phyloP scores from a whole-genome alignment of 106 monocot genomes.

The Posidonia australis region DNA sequence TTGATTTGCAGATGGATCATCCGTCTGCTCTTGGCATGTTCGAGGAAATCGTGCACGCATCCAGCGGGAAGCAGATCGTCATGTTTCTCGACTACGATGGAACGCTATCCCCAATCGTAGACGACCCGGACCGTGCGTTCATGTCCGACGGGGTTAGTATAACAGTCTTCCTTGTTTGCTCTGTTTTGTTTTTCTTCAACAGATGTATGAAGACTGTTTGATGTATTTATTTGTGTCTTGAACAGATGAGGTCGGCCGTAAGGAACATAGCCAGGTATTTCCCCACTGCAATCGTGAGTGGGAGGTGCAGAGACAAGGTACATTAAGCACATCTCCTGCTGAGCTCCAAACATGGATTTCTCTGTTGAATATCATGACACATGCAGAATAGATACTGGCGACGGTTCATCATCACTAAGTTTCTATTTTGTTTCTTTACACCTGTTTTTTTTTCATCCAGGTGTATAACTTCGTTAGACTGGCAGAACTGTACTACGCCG shows the following conservation, averaged over 20 bases:
- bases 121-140: slow-evolving; percentile 48
- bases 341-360: background rate
- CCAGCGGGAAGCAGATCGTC: slow-evolving; percentile 42
- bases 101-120: slow-evolving; percentile 53
- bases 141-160: slow-evolving; percentile 40
- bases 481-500: slow-evolving; percentile 68
- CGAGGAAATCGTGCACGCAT: slow-evolving; percentile 23
- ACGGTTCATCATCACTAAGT: no score
- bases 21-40: slow-evolving; percentile 45
- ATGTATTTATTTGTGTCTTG: no score
- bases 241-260: slow-evolving; percentile 24
- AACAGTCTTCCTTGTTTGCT: background rate
- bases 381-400: no score
- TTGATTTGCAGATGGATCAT: slow-evolving; percentile 5
- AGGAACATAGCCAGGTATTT: slow-evolving; percentile 19
- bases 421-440: no score
- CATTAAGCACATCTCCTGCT: no score
- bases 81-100: slow-evolving; percentile 68
- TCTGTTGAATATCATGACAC: background rate
- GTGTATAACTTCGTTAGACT: slow-evolving; percentile 52
- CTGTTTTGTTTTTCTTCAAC: no score
- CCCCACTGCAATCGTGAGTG: slow-evolving; percentile 26
- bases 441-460: no score
- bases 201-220: no score
- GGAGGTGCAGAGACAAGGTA: slow-evolving; percentile 32